Conservation (phyloP, 2,329 filamentous ascomycete genomes). For the Colletotrichum sp. region DNA sequence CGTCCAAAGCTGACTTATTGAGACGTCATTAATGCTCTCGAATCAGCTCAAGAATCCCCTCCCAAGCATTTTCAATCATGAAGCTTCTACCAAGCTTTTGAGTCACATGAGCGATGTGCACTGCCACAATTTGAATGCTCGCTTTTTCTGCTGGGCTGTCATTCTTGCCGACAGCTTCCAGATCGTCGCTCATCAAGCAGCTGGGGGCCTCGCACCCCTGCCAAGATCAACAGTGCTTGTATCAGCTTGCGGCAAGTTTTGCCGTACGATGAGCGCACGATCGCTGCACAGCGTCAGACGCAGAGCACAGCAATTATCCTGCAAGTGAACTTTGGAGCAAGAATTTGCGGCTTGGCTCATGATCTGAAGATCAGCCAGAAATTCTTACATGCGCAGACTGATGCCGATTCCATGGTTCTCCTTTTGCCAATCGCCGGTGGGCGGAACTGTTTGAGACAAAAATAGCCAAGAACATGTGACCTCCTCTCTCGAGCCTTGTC, state of each 20-base stretch:
- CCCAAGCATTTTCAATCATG: background rate
- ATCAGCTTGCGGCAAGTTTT: conserved; percentile 6
- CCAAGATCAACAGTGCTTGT: background rate
- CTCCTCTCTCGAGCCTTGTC: background rate
- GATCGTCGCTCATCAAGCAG: background rate
- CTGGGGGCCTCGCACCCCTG: background rate
- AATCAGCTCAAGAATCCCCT: background rate
- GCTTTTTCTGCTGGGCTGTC: background rate
- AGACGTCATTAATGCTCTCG: background rate
- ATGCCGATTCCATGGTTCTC: background rate
- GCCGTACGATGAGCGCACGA: background rate
- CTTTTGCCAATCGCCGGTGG: background rate
- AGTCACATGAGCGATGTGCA: background rate
- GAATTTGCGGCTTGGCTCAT: background rate
- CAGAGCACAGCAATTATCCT: background rate
- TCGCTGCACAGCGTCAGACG: background rate
- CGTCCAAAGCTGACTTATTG: background rate
- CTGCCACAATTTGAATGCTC: background rate
- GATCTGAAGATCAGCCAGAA: background rate
- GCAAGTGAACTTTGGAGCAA: background rate
- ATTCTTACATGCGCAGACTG: background rate
- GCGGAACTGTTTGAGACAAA: background rate
- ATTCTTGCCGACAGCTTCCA: background rate
- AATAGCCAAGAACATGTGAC: background rate
- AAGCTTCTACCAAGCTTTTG: background rate